phyloP scores from a whole-genome alignment of 805 yeast species.

The Lipomyces spencermartinsiae region DNA sequence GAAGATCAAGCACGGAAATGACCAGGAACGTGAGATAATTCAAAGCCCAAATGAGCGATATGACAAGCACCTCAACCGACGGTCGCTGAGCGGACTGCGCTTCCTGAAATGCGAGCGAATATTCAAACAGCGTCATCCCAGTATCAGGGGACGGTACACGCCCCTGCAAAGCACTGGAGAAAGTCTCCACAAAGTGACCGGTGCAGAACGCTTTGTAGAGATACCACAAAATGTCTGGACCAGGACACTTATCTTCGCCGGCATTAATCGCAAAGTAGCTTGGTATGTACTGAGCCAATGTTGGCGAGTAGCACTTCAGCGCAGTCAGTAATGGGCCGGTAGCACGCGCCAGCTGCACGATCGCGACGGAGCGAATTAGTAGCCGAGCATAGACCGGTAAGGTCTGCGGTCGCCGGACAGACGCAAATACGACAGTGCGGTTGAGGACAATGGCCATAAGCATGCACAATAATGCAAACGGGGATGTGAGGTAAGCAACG shows the following conservation, averaged over 20 bases:
- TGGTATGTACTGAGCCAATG: slow-evolving; percentile 34
- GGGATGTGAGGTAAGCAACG: slow-evolving; percentile 42
- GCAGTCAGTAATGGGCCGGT: slow-evolving; percentile 49
- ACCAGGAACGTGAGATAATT: slow-evolving; percentile 69
- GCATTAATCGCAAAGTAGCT: slow-evolving; percentile 29
- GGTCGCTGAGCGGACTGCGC: slow-evolving; percentile 60
- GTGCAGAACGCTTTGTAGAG: slow-evolving; percentile 63
- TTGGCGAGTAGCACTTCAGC: slow-evolving; percentile 43
- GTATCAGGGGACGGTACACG: slow-evolving; percentile 64
- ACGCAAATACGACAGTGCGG: slow-evolving; percentile 64
- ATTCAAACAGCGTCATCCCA: slow-evolving; percentile 76
- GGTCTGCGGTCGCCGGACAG: slow-evolving; percentile 53
- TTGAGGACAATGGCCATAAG: slow-evolving; percentile 63
- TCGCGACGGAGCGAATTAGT: slow-evolving; percentile 50
- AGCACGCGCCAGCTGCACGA: slow-evolving; percentile 47
- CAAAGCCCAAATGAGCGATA: slow-evolving; percentile 61
- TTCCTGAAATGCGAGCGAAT: slow-evolving; percentile 77
- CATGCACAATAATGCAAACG: slow-evolving; percentile 54
- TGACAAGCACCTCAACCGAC: slow-evolving; percentile 57
- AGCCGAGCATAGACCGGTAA: slow-evolving; percentile 47
- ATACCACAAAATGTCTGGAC: slow-evolving; percentile 62
- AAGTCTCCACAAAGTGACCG: slow-evolving; percentile 70
- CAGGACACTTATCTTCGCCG: slow-evolving; percentile 49
- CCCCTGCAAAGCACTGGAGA: slow-evolving; percentile 64
- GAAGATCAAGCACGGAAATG: slow-evolving; percentile 61